Evolutionary conservation across 176 grass and related monocot genomes (phyloP), one percentile per base, ranked within the genome.

Genomic region (Panicum miliaceum): DNA sequence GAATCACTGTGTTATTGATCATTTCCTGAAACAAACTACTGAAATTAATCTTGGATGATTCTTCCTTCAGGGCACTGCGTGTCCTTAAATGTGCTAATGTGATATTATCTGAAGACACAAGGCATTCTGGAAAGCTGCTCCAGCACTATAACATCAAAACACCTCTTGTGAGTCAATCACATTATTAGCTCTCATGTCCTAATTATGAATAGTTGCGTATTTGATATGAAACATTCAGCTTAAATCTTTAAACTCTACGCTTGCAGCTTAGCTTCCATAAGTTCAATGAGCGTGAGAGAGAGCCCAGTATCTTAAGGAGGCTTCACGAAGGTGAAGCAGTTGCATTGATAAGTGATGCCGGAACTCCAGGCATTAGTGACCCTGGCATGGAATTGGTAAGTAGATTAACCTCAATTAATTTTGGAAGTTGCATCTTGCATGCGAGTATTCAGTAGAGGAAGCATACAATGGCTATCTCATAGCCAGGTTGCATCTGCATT

Each of bases 41-140:
- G 41, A 22, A 46, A 69, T 42, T 65, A 71, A 86, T 79, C 66
- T 81, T 46, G 38, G 25, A 40, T 29, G 20, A 29, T 73, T 42
- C 41, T 86, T 85, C 64, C 34, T 72, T 20, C 73, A 98, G 96
- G 80, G 96, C 96, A 83, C 72, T 98, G 57, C 96, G 91, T 68
- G 81, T 98, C 50, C 96, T 98, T 69, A 95, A 92, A 89, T 98
- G 82, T 68, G 91, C 87, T 71, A 53, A 89, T 90, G 87, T 95
- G 6, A 94, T 95, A 93, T 93, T 98, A 34, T 88, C 96, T 19
- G 96, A 98, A 87, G 96, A 98, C 80, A 98, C 96, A 60, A 88
- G 96, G 75, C 96, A 98, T 92, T 98, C 96, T 53, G 90, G 93
- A 68, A 98, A 92, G 80, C 82, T 98, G 76, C 96, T 98, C 93